Evolutionary conservation across 352 stramenopile genomes (phyloP), one percentile per base, ranked within the genome.

Genomic region (Globisporangium uncinulatum): DNA sequence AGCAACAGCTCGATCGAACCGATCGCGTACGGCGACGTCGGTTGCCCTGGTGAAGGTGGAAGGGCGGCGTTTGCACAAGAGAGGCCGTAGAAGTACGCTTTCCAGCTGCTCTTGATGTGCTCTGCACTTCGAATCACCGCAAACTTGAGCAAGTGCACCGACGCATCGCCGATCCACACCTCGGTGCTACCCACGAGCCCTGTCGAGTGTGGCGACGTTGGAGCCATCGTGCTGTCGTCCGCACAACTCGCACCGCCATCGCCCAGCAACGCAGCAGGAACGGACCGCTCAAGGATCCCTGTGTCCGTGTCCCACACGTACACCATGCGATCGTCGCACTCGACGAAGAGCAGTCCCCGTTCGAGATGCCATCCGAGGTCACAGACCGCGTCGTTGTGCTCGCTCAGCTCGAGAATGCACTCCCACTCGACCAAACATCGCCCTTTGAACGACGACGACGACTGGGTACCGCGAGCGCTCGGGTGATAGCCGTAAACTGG

Each of bases 271-370:
- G 74, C 75, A 19, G 50, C 61, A 15, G 84, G 84, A 10, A 91
- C 46, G 3, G 65, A 69, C 36, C 84, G 76, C 54, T 94, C 85
- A 0, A 94, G 44, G 24, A 93, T 75, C 0, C 85, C 83, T n/a
- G 80, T 92, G 19, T 89, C 75, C 0, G 74, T 67, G 45, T 67
- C 91, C 85, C 85, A 94, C 11, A 94, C 74, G 42, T 90, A 88
- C 34, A 89, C 72, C 75, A 92, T 86, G 1, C 60, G 64, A 61
- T 94, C 77, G 50, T 74, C 77, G 46, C 80, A 94, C 45, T 91
- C 83, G 14, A 93, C 67, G 39, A 79, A 59, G 1, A 92, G 44
- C 36, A 87, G 50, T 0, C 81, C 76, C 0, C 74, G 67, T 36
- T 90, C 77, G 0, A 88, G 62, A 36, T 85, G 69, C 83, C 82